Conservation (phyloP, 2,329 filamentous ascomycete species). For the Paecilomyces fulvus region DNA sequence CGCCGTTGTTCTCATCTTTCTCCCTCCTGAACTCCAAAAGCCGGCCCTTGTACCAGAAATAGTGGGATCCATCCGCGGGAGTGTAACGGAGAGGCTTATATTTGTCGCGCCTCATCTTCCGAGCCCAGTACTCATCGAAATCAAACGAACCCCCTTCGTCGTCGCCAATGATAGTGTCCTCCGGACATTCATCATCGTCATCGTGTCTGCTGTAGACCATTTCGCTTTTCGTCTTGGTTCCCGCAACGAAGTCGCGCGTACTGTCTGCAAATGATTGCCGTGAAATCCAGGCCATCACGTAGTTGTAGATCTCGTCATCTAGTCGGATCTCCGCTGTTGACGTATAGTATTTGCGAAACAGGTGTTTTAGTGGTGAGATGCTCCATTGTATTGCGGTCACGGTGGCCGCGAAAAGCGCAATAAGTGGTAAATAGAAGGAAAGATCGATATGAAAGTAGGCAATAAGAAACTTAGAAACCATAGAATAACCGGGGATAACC, state of each 20-base stretch:
- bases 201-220: constrained; percentile 20
- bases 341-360: constrained; percentile 50
- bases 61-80: constrained; percentile 58
- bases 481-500: constrained; percentile 58
- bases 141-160: constrained; percentile 37
- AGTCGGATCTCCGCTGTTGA: constrained; percentile 58
- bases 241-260: constrained; percentile 56
- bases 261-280: constrained; percentile 52
- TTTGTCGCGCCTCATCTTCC: constrained; percentile 29
- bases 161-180: constrained; percentile 32
- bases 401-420: constrained; percentile 44
- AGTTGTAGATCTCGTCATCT: constrained; percentile 66
- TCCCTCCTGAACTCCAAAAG: constrained; percentile 37
- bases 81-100: constrained; percentile 46
- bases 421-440: constrained; percentile 52
- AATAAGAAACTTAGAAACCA: constrained; percentile 46
- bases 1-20: constrained; percentile 15
- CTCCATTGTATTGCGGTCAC: constrained; percentile 48
- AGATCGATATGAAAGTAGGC: constrained; percentile 54
- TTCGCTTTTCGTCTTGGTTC: constrained; percentile 47
- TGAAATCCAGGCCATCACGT: constrained; percentile 62
- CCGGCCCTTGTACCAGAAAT: constrained; percentile 57
- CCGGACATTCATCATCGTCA: constrained; percentile 17
- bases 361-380: constrained; percentile 38
- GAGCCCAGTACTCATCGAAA: constrained; percentile 34